phyloP scores from a whole-genome alignment of 108 stramenopile species.

The Nitzschia sp. region DNA sequence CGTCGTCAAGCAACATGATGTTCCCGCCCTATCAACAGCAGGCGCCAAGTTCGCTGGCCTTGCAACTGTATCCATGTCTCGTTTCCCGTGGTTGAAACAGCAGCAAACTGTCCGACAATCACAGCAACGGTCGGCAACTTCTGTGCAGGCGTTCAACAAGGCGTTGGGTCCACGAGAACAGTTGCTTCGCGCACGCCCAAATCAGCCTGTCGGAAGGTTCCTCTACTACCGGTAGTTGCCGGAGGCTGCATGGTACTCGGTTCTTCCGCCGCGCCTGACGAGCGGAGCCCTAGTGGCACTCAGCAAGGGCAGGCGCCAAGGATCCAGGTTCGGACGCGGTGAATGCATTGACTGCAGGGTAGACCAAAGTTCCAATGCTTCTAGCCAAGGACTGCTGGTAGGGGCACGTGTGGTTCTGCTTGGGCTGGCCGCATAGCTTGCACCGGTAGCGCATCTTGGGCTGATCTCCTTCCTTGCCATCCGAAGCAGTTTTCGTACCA shows the following conservation, averaged over 20 bases:
- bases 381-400: slow-evolving; percentile 66
- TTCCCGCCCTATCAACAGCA: not conserved
- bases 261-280: not conserved
- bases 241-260: not conserved
- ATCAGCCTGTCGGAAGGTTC: not conserved
- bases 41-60: not conserved
- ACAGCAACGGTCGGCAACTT: not conserved
- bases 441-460: slow-evolving; percentile 74
- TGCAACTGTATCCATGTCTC: too few species aligned
- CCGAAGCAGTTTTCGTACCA: slow-evolving; percentile 16
- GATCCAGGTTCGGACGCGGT: slow-evolving; percentile 70
- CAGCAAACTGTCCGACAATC: too few species aligned
- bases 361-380: slow-evolving; percentile 76
- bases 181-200: not conserved
- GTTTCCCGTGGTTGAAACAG: too few species aligned
- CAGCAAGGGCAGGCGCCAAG: slow-evolving; percentile 64
- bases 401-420: slow-evolving; percentile 78
- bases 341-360: slow-evolving; percentile 79
- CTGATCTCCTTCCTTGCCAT: slow-evolving; percentile 23
- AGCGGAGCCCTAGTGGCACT: slow-evolving; percentile 21
- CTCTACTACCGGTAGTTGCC: too few species aligned
- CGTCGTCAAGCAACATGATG: not conserved
- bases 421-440: slow-evolving; percentile 80
- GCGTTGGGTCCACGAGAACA: not conserved
- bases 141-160: not conserved